Percentiles rank a stretch among this genome's conserved stretches.
phyloP scores from a whole-genome alignment of 2,329 filamentous ascomycete species.

The Stagonosporopsis vannaccii region DNA sequence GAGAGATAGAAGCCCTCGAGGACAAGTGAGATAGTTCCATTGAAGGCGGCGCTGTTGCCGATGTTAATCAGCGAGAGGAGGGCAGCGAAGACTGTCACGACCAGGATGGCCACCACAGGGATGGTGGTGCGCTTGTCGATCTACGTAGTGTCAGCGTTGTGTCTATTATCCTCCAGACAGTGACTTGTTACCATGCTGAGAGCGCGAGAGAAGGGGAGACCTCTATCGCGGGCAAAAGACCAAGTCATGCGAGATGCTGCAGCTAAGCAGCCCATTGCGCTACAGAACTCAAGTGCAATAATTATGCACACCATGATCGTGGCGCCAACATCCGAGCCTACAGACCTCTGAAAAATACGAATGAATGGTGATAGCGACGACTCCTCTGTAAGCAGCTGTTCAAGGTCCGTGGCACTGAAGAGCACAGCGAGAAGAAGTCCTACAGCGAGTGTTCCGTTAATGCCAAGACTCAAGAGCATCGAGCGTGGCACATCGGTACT shows the following conservation, averaged over 20 bases:
- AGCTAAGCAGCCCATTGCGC: constrained; percentile 51
- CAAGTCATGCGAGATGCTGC: constrained; percentile 54
- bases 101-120: constrained; percentile 58
- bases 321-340: constrained; percentile 49
- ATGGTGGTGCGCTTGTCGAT: constrained; percentile 47
- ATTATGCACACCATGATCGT: constrained; percentile 58
- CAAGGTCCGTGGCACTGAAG: constrained; percentile 49
- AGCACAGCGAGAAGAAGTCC: constrained; percentile 53
- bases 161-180: background rate
- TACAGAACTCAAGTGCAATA: constrained; percentile 51
- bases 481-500: constrained; percentile 49
- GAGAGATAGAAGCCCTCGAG: constrained; percentile 49
- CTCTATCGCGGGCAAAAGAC: constrained; percentile 55
- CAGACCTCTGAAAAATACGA: constrained; percentile 54
- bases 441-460: constrained; percentile 53
- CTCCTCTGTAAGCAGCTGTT: constrained; percentile 24
- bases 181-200: constrained; percentile 37
- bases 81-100: constrained; percentile 54
- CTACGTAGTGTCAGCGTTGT: constrained; percentile 25
- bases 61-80: constrained; percentile 62
- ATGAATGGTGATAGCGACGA: constrained; percentile 56
- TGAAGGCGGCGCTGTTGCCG: constrained; percentile 53
- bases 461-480: constrained; percentile 53
- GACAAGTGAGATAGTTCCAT: constrained; percentile 46
- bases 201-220: constrained; percentile 49